phyloP scores from a whole-genome alignment of 768 basidiomycete species.

The Amanita fuliginea region DNA sequence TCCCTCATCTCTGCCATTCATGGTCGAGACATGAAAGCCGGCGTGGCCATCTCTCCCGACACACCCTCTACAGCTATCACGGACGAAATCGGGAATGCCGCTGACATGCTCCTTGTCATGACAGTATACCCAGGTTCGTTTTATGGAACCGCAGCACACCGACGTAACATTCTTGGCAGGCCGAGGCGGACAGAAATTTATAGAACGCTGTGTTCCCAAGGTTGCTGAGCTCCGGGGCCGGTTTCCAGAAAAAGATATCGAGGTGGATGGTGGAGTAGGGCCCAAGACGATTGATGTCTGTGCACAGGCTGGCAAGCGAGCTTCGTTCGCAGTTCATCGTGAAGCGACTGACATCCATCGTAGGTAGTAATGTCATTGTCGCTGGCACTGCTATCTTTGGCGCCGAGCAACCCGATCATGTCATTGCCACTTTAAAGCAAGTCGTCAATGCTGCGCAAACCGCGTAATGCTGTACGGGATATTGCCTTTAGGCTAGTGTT shows the following conservation, averaged over 20 bases:
- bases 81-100: constrained; percentile 69
- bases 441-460: constrained; percentile 61
- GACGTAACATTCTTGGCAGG: constrained; percentile 28
- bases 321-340: not conserved
- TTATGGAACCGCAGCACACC: not conserved
- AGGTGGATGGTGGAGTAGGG: constrained; percentile 98
- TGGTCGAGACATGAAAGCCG: constrained; percentile 80
- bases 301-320: constrained; percentile 67
- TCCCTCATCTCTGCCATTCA: constrained; percentile 76
- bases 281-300: constrained; percentile 81
- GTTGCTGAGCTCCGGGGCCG: constrained; percentile 81
- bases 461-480: constrained; percentile 10
- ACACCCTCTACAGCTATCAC: constrained; percentile 86
- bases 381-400: constrained; percentile 94
- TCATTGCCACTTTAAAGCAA: constrained; percentile 63
- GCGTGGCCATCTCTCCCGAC: constrained; percentile 93
- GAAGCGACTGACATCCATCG: not conserved
- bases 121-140: constrained; percentile 82
- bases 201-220: constrained; percentile 87
- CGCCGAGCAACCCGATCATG: constrained; percentile 64
- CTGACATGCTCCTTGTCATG: constrained; percentile 97
- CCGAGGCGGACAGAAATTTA: constrained; percentile 92
- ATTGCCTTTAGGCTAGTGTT: not conserved
- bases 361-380: constrained; percentile 96
- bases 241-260: constrained; percentile 92